Conservation (phyloP, 495 filamentous ascomycete genomes). For the Tuber aestivum region DNA sequence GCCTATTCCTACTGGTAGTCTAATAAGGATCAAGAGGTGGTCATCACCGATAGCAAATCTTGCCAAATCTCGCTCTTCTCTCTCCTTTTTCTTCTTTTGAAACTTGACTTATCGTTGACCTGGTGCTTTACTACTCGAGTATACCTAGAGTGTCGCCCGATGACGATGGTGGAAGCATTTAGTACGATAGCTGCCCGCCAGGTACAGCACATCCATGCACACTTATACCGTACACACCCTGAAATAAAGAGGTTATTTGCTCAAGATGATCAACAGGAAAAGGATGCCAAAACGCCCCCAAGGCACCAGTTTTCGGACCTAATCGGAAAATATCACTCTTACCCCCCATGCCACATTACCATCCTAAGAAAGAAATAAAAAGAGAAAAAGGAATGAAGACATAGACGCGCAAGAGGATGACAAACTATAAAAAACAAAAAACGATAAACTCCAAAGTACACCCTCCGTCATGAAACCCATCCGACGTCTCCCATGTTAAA, state of each 20-base stretch:
- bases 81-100: background rate
- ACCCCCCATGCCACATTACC: constrained; percentile 19
- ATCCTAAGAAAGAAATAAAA: constrained; percentile 29
- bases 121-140: too few relatives aligned
- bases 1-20: background rate
- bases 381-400: constrained; percentile 9
- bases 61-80: background rate
- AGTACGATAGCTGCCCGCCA: background rate
- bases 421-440: constrained; percentile 27
- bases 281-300: constrained; percentile 3
- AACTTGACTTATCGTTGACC: background rate
- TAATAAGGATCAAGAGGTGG: background rate
- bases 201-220: background rate
- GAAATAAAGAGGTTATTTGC: background rate
- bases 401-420: constrained; percentile 8
- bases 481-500: constrained; percentile 8
- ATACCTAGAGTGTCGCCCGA: too few relatives aligned
- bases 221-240: background rate
- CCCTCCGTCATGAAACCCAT: constrained; percentile 6
- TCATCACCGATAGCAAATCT: background rate
- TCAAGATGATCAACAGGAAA: constrained; percentile 4
- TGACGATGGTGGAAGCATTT: background rate
- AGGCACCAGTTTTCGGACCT: background rate
- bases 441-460: constrained; percentile 3
- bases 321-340: background rate